Evolutionary conservation across 1,139 yeast genomes (phyloP).

Genomic region (Diutina siamensis): DNA sequence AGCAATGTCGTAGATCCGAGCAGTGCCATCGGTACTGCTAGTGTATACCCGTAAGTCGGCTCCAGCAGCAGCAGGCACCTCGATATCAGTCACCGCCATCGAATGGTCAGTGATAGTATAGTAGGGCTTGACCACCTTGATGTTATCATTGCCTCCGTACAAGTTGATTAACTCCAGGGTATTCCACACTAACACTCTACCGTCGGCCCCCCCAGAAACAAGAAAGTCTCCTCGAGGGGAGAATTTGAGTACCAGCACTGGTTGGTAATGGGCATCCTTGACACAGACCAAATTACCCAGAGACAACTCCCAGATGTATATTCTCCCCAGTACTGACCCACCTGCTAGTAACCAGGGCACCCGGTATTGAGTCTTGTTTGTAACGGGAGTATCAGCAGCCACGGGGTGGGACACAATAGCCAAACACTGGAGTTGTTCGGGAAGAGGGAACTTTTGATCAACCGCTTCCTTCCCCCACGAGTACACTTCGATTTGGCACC

Average conservation of each 20-base stretch:
- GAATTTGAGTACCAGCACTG: conserved; percentile 46
- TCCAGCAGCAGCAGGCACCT: conserved; percentile 35
- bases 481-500: conserved; percentile 68
- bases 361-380: conserved; percentile 23
- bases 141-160: conserved; percentile 16
- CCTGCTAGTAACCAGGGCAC: conserved; percentile 65
- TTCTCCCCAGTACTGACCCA: conserved; percentile 59
- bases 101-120: conserved; percentile 63
- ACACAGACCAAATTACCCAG: conserved; percentile 68
- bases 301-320: conserved; percentile 78
- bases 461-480: conserved; percentile 69
- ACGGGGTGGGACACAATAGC: conserved; percentile 32
- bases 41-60: conserved; percentile 60
- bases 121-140: conserved; percentile 26
- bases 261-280: conserved; percentile 79
- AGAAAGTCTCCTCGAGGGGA: conserved; percentile 57
- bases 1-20: conserved; percentile 48
- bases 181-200: conserved; percentile 70
- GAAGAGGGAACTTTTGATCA: conserved; percentile 76
- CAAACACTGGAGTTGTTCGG: conserved; percentile 62
- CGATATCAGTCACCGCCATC: conserved; percentile 56
- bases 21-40: conserved; percentile 64
- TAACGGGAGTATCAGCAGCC: background rate
- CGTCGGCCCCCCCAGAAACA: conserved; percentile 71
- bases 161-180: conserved; percentile 42